Evolutionary conservation across 192 early-diverging fungal genomes (phyloP).

Genomic region (Gamsiella multidivaricata): DNA sequence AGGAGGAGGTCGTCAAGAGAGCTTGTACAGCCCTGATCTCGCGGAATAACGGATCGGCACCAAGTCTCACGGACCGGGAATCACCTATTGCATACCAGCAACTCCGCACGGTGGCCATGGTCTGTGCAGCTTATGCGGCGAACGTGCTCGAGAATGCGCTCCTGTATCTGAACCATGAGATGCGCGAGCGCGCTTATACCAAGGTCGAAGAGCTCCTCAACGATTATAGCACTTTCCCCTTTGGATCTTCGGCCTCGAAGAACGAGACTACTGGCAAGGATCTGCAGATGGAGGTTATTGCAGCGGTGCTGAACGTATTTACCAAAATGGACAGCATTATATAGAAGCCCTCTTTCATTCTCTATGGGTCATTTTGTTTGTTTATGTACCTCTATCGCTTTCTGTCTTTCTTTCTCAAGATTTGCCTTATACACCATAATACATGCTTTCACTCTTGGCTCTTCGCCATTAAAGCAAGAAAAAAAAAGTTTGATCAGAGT

Average conservation of each 20-base stretch:
- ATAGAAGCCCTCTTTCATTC: conserved; percentile 7
- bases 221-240: conserved; percentile 83
- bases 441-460: no score
- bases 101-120: conserved; percentile 86
- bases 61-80: conserved; percentile 63
- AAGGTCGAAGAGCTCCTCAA: conserved; percentile 92
- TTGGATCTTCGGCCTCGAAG: conserved; percentile 67
- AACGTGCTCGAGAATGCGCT: conserved; percentile 98
- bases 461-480: neutral
- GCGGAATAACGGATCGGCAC: conserved; percentile 67
- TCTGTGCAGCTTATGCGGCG: conserved; percentile 95
- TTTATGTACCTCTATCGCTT: neutral
- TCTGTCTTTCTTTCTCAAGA: no score
- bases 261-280: conserved; percentile 66
- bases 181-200: conserved; percentile 88
- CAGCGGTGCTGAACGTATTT: conserved; percentile 86
- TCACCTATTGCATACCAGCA: conserved; percentile 64
- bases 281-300: conserved; percentile 75
- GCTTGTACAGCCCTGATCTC: conserved; percentile 83
- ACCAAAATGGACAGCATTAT: conserved; percentile 92
- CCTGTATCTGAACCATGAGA: conserved; percentile 81
- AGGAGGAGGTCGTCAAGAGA: conserved; percentile 88
- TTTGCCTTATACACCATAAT: no score
- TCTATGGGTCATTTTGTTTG: neutral
- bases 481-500: neutral